A percentile compares a stretch with the other conserved stretches of the same genome.
Conservation (phyloP, 805 yeast genomes). For the Priceomyces castillae region DNA sequence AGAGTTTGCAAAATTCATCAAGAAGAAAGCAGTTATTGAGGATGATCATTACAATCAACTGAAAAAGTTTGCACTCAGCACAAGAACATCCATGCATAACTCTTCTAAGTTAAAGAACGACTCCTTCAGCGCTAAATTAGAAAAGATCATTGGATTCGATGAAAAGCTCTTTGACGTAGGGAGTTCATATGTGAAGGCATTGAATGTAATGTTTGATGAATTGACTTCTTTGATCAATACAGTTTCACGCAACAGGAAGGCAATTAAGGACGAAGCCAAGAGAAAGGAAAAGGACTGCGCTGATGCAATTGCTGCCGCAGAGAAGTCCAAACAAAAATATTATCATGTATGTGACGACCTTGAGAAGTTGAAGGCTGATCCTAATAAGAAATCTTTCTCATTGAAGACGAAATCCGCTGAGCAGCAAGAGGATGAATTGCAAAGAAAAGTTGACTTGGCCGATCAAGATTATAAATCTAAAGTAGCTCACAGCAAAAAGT, state of each 20-base stretch:
- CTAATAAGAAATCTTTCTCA: slow-evolving; percentile 76
- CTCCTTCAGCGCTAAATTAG: slow-evolving; percentile 65
- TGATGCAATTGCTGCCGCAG: slow-evolving; percentile 81
- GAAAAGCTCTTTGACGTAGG: slow-evolving; percentile 71
- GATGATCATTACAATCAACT: slow-evolving; percentile 75
- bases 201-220: slow-evolving; percentile 85
- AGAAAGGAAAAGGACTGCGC: slow-evolving; percentile 79
- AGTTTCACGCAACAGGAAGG: slow-evolving; percentile 69
- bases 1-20: slow-evolving; percentile 76
- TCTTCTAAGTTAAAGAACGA: slow-evolving; percentile 50
- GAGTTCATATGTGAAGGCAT: slow-evolving; percentile 69
- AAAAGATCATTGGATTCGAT: slow-evolving; percentile 70
- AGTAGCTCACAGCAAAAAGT: slow-evolving; percentile 67
- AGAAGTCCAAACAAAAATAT: slow-evolving; percentile 77
- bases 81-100: slow-evolving; percentile 47
- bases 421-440: slow-evolving; percentile 89
- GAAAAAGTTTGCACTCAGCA: slow-evolving; percentile 63
- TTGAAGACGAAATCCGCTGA: slow-evolving; percentile 75
- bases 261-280: slow-evolving; percentile 76
- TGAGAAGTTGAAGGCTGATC: slow-evolving; percentile 81
- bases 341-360: slow-evolving; percentile 79
- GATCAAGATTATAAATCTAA: slow-evolving; percentile 83
- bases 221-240: slow-evolving; percentile 66
- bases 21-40: slow-evolving; percentile 74
- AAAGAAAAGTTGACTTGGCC: slow-evolving; percentile 74